These are phyloP conservation scores for Kluyveromyces dobzhanskii DNA, from an alignment of 805 yeast genomes.

Conservation along the genomic window DNA sequence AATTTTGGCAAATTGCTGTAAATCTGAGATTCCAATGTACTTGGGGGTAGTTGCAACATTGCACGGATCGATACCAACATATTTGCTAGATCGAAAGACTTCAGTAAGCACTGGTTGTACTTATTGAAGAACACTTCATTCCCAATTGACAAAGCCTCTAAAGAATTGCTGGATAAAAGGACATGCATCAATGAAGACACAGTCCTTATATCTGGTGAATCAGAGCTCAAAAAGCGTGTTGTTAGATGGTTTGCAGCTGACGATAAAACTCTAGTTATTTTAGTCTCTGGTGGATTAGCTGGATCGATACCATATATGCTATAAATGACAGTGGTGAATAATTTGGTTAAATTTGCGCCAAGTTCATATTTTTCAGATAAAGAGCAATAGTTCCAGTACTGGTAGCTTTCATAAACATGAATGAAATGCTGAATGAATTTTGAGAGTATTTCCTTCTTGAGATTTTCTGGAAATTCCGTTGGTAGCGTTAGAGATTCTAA, in stretches of 20 bases:
- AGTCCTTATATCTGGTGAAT: slow-evolving; percentile 44
- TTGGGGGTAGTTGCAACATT: slow-evolving; percentile 39
- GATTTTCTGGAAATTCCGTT: slow-evolving; percentile 31
- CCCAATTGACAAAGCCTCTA: slow-evolving; percentile 9
- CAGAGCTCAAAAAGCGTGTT: slow-evolving; percentile 46
- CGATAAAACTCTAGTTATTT: slow-evolving; percentile 43
- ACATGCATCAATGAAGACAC: slow-evolving; percentile 23
- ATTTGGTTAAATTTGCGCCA: slow-evolving; percentile 44
- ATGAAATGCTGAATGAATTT: slow-evolving; percentile 48
- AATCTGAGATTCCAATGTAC: slow-evolving; percentile 55
- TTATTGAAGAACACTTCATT: slow-evolving; percentile 13
- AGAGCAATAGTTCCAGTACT: slow-evolving; percentile 56
- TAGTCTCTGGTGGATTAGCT: slow-evolving; percentile 27
- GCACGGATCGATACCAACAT: slow-evolving; percentile 52
- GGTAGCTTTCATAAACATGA: slow-evolving; percentile 66
- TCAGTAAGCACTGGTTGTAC: slow-evolving; percentile 34
- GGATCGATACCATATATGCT: slow-evolving; percentile 49
- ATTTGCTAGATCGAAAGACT: slow-evolving; percentile 48
- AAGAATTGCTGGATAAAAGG: slow-evolving; percentile 4
- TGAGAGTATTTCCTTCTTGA: slow-evolving; percentile 47
- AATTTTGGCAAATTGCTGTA: slow-evolving; percentile 49
- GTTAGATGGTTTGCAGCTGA: slow-evolving; percentile 43
- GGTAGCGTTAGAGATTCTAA: slow-evolving; percentile 38
- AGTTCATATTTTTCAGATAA: slow-evolving; percentile 52
- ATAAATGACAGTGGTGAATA: slow-evolving; percentile 47